Conservation (phyloP, 495 filamentous ascomycete species). For the Lentithecium fluviatile region DNA sequence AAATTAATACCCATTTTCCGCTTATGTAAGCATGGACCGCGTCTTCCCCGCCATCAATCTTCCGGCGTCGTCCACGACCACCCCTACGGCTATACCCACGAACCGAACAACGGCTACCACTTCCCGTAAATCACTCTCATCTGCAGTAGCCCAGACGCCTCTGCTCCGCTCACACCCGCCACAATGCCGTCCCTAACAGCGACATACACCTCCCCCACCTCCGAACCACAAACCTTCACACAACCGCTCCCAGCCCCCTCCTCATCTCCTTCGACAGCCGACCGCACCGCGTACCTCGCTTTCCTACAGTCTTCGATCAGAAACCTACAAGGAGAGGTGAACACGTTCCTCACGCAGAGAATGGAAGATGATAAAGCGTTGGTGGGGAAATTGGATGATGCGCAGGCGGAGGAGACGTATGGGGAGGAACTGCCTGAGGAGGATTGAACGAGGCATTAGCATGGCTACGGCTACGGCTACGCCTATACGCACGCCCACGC, state of each 20-base stretch:
- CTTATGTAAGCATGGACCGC: too few species aligned
- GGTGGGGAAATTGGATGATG: constrained; percentile 42
- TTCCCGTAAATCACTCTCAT: too few species aligned
- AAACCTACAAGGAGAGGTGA: constrained; percentile 69
- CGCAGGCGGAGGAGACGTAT: constrained; percentile 78
- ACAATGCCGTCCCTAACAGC: constrained; percentile 17
- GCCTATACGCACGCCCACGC: too few species aligned
- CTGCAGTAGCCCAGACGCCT: too few species aligned
- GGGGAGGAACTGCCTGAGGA: constrained; percentile 67
- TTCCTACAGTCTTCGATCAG: constrained; percentile 61
- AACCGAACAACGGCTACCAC: too few species aligned
- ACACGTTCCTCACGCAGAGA: constrained; percentile 74
- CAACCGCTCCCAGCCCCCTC: constrained; percentile 44
- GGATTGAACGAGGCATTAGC: too few species aligned
- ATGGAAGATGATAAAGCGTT: constrained; percentile 84
- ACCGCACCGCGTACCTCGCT: constrained; percentile 59
- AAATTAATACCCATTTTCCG: too few species aligned
- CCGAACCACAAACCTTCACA: constrained; percentile 47
- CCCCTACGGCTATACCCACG: too few species aligned
- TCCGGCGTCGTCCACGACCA: too few species aligned
- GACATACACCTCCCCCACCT: constrained; percentile 17
- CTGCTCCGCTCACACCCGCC: too few species aligned
- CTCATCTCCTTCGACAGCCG: constrained; percentile 43
- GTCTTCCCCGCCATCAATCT: too few species aligned
- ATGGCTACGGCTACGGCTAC: too few species aligned